phyloP scores from a whole-genome alignment of 257 asterid species.

The Solanum microdontum region DNA sequence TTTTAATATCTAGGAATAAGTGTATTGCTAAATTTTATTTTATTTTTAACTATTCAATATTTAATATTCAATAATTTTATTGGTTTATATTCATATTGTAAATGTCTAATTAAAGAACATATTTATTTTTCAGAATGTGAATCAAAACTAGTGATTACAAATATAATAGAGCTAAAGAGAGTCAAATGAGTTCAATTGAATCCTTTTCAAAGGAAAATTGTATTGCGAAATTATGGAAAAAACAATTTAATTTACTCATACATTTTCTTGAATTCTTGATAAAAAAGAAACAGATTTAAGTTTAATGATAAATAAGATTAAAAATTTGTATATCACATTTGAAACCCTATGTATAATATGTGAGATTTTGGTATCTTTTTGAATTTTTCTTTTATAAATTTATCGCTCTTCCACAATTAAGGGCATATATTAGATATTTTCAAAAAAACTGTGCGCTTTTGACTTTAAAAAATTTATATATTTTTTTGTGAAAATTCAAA shows the following conservation, averaged over 20 bases:
- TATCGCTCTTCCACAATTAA: too few species aligned
- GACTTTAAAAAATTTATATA: too few species aligned
- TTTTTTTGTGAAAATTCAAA: too few species aligned
- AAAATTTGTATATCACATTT: too few species aligned
- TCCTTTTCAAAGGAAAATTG: background rate
- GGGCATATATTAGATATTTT: too few species aligned
- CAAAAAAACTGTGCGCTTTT: too few species aligned
- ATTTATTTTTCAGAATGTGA: background rate
- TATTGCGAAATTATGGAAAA: background rate
- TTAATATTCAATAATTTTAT: background rate
- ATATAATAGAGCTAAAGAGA: background rate
- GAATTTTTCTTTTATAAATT: too few species aligned
- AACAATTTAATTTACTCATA: background rate
- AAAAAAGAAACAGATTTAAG: too few species aligned
- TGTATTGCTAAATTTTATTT: background rate
- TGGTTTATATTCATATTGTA: background rate
- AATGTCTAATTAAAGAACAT: background rate
- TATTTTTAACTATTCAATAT: background rate
- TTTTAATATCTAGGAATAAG: background rate
- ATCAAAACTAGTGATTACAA: background rate
- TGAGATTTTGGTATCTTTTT: too few species aligned
- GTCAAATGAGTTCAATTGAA: background rate
- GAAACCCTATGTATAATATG: too few species aligned
- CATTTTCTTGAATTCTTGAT: too few species aligned
- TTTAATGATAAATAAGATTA: too few species aligned